Base-by-base conservation (phyloP, 208 protist genomes). In the Plasmodiophora brassicae region DNA sequence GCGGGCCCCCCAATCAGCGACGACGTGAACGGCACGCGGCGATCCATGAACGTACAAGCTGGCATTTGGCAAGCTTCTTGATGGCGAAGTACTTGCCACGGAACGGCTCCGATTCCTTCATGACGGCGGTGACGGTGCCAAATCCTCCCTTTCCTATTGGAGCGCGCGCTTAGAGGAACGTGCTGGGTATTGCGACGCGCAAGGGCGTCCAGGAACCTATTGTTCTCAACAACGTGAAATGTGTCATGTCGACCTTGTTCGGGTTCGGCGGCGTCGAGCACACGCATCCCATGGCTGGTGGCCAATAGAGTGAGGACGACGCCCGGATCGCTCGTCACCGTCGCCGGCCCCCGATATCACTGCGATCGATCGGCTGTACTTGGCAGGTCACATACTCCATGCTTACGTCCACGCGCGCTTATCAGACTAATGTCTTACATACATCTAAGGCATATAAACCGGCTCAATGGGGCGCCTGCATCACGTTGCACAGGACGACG, bases 1-100 rank as follows among this genome's bases (percentile, higher is more conserved):
- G 25, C 25, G 20, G 25, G 50, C n/a, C n/a, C n/a, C n/a, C n/a
- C n/a, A n/a, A n/a, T n/a, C 50, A 25, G 65, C 20, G 41, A 38
- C n/a, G 14, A 78, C 5, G 20, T 5, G n/a, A 78, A 32, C 5
- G n/a, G 32, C 10, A 5, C 65, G 65, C n/a, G 65, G n/a, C 14
- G n/a, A 36, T 38, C 5, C 65, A 5, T n/a, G n/a, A n/a, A 5
- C 5, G 5, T 78, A 78, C 65, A n/a, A 78, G n/a, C 41, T 78
- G 65, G 14, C 32, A 78, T 78, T 78, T 78, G 10, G 65, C 65
- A 8, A 78, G 65, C 65, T 78, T 78, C 65, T 78, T 78, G n/a
- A 78, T 78, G 65, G 65, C 65, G 65, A 78, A 78, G 41, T 78
- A 78, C 65, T 78, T 78, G 14, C 65, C 65, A 14, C 41, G 32